phyloP scores from a whole-genome alignment of 1,284 basidiomycete species.

The Cryptococcus sp. region DNA sequence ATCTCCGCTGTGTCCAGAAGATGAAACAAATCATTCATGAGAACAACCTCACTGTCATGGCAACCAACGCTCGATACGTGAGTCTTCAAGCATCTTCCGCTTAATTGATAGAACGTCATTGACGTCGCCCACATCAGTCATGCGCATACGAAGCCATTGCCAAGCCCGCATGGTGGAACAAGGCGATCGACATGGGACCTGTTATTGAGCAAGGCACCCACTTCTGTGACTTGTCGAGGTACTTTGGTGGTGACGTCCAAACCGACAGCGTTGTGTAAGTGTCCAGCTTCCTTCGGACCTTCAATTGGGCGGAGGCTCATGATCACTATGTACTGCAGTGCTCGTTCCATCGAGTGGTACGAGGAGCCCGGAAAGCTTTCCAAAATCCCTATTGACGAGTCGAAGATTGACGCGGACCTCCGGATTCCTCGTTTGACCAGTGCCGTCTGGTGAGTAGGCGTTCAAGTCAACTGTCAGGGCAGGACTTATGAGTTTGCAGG shows the following conservation, averaged over 20 bases:
- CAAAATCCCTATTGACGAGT: slow-evolving; percentile 63
- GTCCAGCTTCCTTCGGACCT: neutral
- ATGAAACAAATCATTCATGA: slow-evolving; percentile 97
- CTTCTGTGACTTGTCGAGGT: slow-evolving; percentile 71
- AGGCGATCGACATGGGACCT: slow-evolving; percentile 75
- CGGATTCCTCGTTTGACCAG: slow-evolving; percentile 53
- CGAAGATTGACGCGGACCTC: slow-evolving; percentile 49
- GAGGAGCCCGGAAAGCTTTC: slow-evolving; percentile 83
- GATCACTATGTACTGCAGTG: slow-evolving; percentile 43
- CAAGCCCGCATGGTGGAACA: slow-evolving; percentile 98
- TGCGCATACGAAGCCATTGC: slow-evolving; percentile 88
- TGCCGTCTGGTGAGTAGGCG: slow-evolving; percentile 55
- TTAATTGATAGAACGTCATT: neutral
- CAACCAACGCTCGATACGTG: slow-evolving; percentile 92
- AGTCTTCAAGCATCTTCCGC: slow-evolving; percentile 13
- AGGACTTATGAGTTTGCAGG: slow-evolving; percentile 54
- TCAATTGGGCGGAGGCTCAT: neutral
- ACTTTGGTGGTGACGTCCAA: slow-evolving; percentile 97
- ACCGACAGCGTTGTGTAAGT: slow-evolving; percentile 67
- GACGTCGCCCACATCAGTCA: slow-evolving; percentile 28
- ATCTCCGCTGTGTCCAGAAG: slow-evolving; percentile 91
- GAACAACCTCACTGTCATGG: slow-evolving; percentile 95
- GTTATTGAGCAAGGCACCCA: slow-evolving; percentile 96
- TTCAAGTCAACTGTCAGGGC: slow-evolving; percentile 6
- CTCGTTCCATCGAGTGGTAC: slow-evolving; percentile 87